Conservation (phyloP, 495 filamentous ascomycete species). For the Geopyxis carbonaria region DNA sequence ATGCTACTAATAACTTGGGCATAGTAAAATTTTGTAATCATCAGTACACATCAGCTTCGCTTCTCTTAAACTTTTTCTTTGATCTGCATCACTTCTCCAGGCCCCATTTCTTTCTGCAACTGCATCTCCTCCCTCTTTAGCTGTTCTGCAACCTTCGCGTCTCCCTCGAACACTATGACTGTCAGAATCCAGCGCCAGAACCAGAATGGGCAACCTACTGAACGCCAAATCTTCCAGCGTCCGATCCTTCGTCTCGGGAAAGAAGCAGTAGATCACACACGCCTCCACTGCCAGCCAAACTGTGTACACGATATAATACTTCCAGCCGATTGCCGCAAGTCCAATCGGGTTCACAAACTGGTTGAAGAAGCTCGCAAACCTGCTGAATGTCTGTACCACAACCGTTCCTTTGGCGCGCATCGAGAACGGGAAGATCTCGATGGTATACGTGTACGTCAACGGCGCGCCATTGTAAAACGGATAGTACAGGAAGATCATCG, state of each 20-base stretch:
- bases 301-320: conserved; percentile 45
- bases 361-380: conserved; percentile 39
- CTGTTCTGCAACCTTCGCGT: conserved; percentile 24
- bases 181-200: too few species aligned
- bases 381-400: conserved; percentile 44
- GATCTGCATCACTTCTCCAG: too few species aligned
- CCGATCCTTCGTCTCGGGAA: conserved; percentile 43
- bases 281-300: conserved; percentile 41
- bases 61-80: too few species aligned
- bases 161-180: conserved; percentile 37
- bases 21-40: too few species aligned
- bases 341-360: conserved; percentile 50
- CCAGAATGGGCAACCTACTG: conserved; percentile 29
- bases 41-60: too few species aligned
- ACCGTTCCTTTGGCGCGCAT: conserved; percentile 43
- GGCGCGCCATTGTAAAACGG: conserved; percentile 13
- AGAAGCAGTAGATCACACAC: conserved; percentile 41
- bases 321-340: conserved; percentile 40
- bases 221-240: conserved; percentile 48
- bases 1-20: too few species aligned
- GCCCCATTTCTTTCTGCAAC: too few species aligned
- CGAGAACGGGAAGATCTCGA: conserved; percentile 46
- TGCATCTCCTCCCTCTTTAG: conserved; percentile 12
- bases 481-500: conserved; percentile 46
- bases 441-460: conserved; percentile 36